A percentile compares a stretch with the other conserved stretches of the same genome.
phyloP scores from a whole-genome alignment of 768 basidiomycete species.

The Boletus reticulatus region DNA sequence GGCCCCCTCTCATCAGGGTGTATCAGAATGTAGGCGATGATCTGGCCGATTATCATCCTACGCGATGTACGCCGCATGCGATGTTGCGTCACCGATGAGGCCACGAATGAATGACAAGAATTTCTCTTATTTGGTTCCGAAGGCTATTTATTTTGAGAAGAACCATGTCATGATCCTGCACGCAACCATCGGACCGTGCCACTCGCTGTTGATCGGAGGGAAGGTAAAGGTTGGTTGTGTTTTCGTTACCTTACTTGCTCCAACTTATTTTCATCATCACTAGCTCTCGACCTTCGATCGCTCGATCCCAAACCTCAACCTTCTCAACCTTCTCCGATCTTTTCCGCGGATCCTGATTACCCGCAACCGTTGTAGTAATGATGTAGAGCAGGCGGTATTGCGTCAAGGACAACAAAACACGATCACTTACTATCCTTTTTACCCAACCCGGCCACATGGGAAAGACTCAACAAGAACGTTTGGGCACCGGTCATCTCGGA shows the following conservation, averaged over 20 bases:
- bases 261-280: background rate
- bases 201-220: background rate
- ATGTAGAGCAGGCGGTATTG: background rate
- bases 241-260: background rate
- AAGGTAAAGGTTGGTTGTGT: background rate
- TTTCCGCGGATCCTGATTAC: background rate
- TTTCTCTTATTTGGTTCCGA: background rate
- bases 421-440: no score
- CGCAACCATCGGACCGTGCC: background rate
- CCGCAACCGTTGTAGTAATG: background rate
- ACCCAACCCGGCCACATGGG: no score
- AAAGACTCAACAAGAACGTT: no score
- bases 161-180: background rate
- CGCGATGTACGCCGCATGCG: background rate
- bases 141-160: background rate
- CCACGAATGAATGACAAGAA: no score
- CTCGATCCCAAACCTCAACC: no score
- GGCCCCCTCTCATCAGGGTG: no score
- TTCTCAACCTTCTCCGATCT: background rate
- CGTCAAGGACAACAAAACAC: background rate
- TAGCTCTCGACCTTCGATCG: no score
- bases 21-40: background rate
- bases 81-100: no score
- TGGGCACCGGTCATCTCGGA: no score
- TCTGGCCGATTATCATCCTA: background rate